These are phyloP conservation scores for Cladophialophora bantiana DNA, from an alignment of 2,329 filamentous ascomycete species.

Conservation along the genomic window DNA sequence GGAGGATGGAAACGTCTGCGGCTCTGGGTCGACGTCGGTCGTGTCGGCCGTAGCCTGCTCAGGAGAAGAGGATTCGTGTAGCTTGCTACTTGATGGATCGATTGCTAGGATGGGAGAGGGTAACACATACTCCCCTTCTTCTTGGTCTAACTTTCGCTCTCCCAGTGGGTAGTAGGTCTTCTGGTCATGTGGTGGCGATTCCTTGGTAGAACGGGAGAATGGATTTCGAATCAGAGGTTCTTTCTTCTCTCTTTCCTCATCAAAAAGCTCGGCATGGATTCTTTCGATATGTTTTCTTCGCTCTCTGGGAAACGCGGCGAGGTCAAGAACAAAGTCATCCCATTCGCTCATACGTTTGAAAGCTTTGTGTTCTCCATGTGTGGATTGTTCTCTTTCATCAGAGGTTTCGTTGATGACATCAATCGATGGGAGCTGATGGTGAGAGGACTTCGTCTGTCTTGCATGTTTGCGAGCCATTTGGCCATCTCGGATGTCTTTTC, in stretches of 20 bases:
- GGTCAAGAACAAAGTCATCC: constrained; percentile 40
- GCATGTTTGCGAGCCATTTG: constrained; percentile 20
- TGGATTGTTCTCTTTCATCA: constrained; percentile 12
- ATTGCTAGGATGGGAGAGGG: constrained; percentile 35
- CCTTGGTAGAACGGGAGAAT: constrained; percentile 11
- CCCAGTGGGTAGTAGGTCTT: constrained; percentile 37
- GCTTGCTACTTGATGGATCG: constrained; percentile 23
- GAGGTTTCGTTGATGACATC: constrained; percentile 25
- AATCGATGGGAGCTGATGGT: constrained; percentile 28
- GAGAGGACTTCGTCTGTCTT: neutral
- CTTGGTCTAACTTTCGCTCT: constrained; percentile 36
- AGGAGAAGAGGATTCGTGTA: neutral
- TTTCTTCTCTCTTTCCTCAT: constrained; percentile 33
- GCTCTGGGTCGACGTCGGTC: neutral
- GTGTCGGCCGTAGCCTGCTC: neutral
- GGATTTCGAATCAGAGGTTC: constrained; percentile 12
- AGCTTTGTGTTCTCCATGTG: neutral
- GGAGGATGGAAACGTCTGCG: neutral
- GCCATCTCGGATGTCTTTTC: constrained; percentile 49
- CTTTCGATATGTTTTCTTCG: constrained; percentile 39
- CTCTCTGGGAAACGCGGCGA: constrained; percentile 39
- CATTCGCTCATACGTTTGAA: constrained; percentile 36
- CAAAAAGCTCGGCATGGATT: constrained; percentile 38
- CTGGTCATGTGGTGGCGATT: constrained; percentile 22
- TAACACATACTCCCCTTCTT: constrained; percentile 41